Evolutionary conservation across 208 protist genomes (phyloP), one percentile per base, ranked within the genome.

Genomic region (Vickermania ingenoplastis): DNA sequence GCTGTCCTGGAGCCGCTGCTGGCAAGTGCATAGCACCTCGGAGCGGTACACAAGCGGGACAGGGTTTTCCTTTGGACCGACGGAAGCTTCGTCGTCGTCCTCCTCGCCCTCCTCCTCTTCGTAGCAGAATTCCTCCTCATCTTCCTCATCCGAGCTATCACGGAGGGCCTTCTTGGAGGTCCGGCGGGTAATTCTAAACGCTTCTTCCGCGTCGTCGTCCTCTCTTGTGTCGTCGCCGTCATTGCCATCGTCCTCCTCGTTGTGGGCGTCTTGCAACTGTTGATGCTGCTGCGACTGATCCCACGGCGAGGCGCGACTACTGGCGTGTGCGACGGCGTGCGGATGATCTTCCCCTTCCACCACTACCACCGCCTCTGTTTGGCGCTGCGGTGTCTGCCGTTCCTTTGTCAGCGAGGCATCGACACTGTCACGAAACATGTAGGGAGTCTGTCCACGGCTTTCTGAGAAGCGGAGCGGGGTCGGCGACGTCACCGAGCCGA

Each of bases 101-200:
- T 67, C 54, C 11, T 61, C 50, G 7, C 17, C 36, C 36, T 45
- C 11, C 24, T 55, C 31, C 0, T 57, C 22, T 11, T 31, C 52
- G 17, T 30, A 14, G 3, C 7, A 4, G 21, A 53, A 24, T 23
- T 30, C 52, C 26, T 14, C 1, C 17, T 55, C 21, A 7, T 54
- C 21, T 21, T 54, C 50, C 7, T 25, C 21, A n/a, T n/a, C n/a
- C n/a, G n/a, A n/a, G n/a, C n/a, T n/a, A n/a, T n/a, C n/a, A n/a
- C n/a, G n/a, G 17, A 45, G 7, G 11, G 36, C 17, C 36, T 17
- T 7, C 17, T 45, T 45, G 17, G 36, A 45, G 36, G 11, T 45
- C 36, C 36, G 36, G 36, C 36, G 36, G 11, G 17, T n/a, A 7
- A 45, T 7, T 45, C 17, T 17, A 45, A n/a, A 45, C 36, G 7